Evolutionary conservation across 805 yeast genomes (phyloP), one percentile per base, ranked within the genome.

Genomic region (Yamadazyma tumulicola): DNA sequence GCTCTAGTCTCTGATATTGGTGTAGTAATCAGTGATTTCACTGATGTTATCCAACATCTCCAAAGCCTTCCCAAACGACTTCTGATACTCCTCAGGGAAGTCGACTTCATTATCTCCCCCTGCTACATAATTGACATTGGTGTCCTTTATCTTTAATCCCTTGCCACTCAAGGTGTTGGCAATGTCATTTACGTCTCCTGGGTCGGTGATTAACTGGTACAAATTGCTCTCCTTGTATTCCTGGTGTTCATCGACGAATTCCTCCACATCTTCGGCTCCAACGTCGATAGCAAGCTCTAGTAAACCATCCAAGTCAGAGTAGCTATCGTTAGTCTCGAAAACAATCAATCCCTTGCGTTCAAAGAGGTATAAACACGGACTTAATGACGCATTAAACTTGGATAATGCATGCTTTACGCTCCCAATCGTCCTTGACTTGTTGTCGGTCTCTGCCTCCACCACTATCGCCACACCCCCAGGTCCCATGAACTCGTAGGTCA

Each of bases 401-500:
- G 79, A 74, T 55, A 91, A 78, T 4, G 85, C 81, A 6, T 83
- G 78, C 49, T 89, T 76, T 6, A 93, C 81, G 31, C 72, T 70
- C 11, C 85, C 81, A 22, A 87, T 74, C 0, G 96, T 81, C 33
- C 97, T 68, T 39, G 83, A 79, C 57, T 84, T 86, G 58, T 87
- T 91, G 54, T 91, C 96, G 0, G 97, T 91, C 31, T 79, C 68
- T 0, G 95, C 89, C 50, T 87, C 95, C 4, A 91, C 78, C 4
- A 91, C 74, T 29, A 88, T 68, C 0, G 96, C 85, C 2, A 85
- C 85, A 2, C 96, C 96, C 1, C 89, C 94, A 0, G 96, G 96
- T 0, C 91, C 97, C 56, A 88, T 67, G 11, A 93, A 95, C 55
- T 93, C 97, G 58, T 89, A 93, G 19, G 80, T 85, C 10, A 62